These are phyloP conservation scores for Margaritispora aquatica DNA, from an alignment of 495 filamentous ascomycete species.

Conservation along the genomic window DNA sequence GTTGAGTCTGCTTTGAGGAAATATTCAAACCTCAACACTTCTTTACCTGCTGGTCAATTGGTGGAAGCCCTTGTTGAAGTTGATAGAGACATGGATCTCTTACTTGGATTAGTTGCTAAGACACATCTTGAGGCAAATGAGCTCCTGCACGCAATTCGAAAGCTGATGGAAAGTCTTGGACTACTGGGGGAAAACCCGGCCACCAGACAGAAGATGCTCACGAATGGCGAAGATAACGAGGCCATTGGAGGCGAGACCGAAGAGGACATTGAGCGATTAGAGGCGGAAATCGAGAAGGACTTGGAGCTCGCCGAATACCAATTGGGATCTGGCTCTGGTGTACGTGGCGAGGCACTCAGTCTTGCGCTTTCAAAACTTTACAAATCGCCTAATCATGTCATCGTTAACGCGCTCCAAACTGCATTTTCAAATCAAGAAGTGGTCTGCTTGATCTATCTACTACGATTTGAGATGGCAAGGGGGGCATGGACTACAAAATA, in stretches of 20 bases:
- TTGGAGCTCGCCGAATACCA: slow-evolving; percentile 45
- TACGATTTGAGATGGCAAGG: slow-evolving; percentile 57
- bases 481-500: slow-evolving; percentile 69
- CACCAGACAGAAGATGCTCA: slow-evolving; percentile 26
- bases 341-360: slow-evolving; percentile 38
- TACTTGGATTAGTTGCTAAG: slow-evolving; percentile 48
- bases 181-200: slow-evolving; percentile 32
- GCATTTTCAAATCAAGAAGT: slow-evolving; percentile 62
- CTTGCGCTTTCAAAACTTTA: slow-evolving; percentile 59
- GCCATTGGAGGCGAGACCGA: slow-evolving; percentile 26
- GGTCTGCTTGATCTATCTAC: slow-evolving; percentile 64
- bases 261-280: slow-evolving; percentile 25
- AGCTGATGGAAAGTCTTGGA: slow-evolving; percentile 45
- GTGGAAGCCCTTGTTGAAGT: slow-evolving; percentile 50
- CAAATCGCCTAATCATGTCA: slow-evolving; percentile 46
- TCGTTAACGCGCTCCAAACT: slow-evolving; percentile 57
- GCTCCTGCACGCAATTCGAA: slow-evolving; percentile 39
- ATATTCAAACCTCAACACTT: slow-evolving; percentile 29
- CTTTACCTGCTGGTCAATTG: slow-evolving; percentile 50
- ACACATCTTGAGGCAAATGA: slow-evolving; percentile 42
- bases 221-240: slow-evolving; percentile 28
- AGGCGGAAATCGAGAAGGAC: slow-evolving; percentile 40
- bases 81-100: slow-evolving; percentile 53
- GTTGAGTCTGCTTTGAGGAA: slow-evolving; percentile 53
- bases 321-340: slow-evolving; percentile 35